Conservation (phyloP, 345 rosid genomes). For the Chamaenerion angustifolium region DNA sequence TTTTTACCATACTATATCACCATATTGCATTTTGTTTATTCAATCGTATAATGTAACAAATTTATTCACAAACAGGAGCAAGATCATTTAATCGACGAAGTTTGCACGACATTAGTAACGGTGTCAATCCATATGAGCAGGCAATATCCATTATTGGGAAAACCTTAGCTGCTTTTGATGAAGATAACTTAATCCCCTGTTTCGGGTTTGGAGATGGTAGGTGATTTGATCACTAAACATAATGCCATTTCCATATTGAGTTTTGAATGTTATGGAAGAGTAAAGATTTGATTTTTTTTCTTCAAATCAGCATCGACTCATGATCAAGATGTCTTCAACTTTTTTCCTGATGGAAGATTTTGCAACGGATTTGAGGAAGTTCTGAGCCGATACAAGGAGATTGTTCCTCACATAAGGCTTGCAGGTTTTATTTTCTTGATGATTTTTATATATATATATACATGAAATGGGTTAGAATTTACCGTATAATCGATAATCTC, state of each 20-base stretch:
- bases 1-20: background rate
- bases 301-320: slow-evolving; percentile 25
- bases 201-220: slow-evolving; percentile 8
- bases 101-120: slow-evolving; percentile 12
- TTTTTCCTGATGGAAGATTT: slow-evolving; percentile 15
- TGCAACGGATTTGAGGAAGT: slow-evolving; percentile 31
- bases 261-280: too few relatives aligned
- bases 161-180: slow-evolving; percentile 4
- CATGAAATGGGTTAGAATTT: too few relatives aligned
- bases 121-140: slow-evolving; percentile 5
- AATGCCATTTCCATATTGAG: too few relatives aligned
- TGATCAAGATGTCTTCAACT: slow-evolving; percentile 25
- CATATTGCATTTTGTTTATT: too few relatives aligned
- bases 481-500: too few relatives aligned
- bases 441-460: too few relatives aligned
- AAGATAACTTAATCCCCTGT: slow-evolving; percentile 5
- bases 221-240: background rate
- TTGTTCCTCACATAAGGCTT: slow-evolving; percentile 24
- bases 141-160: slow-evolving; percentile 6
- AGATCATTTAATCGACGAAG: too few relatives aligned
- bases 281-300: background rate
- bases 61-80: too few relatives aligned
- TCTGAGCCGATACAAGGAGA: slow-evolving; percentile 18
- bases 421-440: slow-evolving; percentile 15
- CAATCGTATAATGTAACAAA: too few relatives aligned